Base-by-base conservation (phyloP, 1,139 yeast genomes). In the Candida smagusa region DNA sequence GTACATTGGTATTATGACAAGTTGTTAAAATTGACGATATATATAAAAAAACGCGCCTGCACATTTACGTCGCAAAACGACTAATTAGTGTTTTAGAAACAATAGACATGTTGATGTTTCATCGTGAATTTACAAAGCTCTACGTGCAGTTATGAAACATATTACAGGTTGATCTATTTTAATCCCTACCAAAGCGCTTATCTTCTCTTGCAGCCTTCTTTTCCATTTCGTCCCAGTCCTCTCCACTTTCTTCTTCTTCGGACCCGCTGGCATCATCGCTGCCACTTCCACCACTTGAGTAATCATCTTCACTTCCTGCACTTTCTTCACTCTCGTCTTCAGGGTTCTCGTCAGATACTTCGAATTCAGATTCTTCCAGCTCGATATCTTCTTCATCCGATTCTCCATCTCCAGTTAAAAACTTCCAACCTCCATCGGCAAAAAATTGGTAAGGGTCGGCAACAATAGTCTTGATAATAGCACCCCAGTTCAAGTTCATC, bases 401-500 rank as follows among this genome's bases (percentile, higher is more conserved):
- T 39, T 78, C 84, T 8, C 84, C 82, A 30, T 74, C 79, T 23
- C 83, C 83, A 16, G 88, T 83, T 59, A 92, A 77, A 77, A 92
- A 88, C 30, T 81, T 77, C 99, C 99, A 92, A 38, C 98, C 97
- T 38, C 98, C 98, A 54, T 85, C 92, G 30, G 79, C 73, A 62
- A 90, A 92, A 66, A 92, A 92, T 57, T 88, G 95, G 58, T 88
- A 88, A 12, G 98, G 97, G 61, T 92, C 97, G 8, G 90, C 82
- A 49, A 78, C 79, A 42, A 92, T 81, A 0, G 97, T 89, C 65
- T 89, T 90, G 96, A 94, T 92, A 58, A 92, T 90, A 28, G 90
- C 84, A 11, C 81, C 74, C 99, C 99, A 92, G 65, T 89, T 89
- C 75, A 92, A 81, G 67, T 90, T 90, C 69, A 92, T 84, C 36